A percentile compares a stretch with the other conserved stretches of the same genome.
These are phyloP conservation scores for Apostasia shenzhenica DNA, from an alignment of 106 monocot genomes.

Conservation along the genomic window DNA sequence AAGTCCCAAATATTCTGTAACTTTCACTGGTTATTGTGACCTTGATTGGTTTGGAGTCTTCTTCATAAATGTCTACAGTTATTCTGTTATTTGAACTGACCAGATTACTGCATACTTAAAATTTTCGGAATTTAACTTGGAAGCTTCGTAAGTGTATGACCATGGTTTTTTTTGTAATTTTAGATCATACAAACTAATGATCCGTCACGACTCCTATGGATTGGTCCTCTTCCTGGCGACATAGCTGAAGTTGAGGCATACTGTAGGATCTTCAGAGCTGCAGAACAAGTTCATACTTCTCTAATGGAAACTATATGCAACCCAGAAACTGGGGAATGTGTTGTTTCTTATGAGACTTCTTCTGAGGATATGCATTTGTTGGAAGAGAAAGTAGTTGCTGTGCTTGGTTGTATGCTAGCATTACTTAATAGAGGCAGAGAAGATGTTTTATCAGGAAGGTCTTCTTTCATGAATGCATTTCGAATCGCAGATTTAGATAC, in stretches of 20 bases:
- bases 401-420: constrained; percentile 75
- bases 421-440: constrained; percentile 64
- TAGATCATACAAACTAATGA: constrained; percentile 57
- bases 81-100: not conserved
- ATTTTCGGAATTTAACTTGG: not conserved
- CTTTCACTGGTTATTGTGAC: not conserved
- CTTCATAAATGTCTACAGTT: not conserved
- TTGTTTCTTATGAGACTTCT: constrained; percentile 46
- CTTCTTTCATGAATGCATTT: constrained; percentile 49
- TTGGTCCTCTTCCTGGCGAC: constrained; percentile 92
- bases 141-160: not conserved
- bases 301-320: constrained; percentile 88
- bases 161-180: constrained; percentile 4
- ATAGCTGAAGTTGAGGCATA: constrained; percentile 97
- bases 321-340: constrained; percentile 92
- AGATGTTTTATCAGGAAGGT: constrained; percentile 87
- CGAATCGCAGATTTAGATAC: constrained; percentile 28
- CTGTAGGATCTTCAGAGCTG: constrained; percentile 94
- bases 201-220: constrained; percentile 58
- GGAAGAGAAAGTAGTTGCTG: constrained; percentile 80
- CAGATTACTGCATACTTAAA: not conserved
- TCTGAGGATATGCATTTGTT: constrained; percentile 63
- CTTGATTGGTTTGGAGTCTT: not conserved
- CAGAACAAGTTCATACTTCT: constrained; percentile 73
- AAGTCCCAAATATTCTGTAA: too few species aligned